phyloP scores from a whole-genome alignment of 257 asterid genomes.

The Nicotiana obtusifolia region DNA sequence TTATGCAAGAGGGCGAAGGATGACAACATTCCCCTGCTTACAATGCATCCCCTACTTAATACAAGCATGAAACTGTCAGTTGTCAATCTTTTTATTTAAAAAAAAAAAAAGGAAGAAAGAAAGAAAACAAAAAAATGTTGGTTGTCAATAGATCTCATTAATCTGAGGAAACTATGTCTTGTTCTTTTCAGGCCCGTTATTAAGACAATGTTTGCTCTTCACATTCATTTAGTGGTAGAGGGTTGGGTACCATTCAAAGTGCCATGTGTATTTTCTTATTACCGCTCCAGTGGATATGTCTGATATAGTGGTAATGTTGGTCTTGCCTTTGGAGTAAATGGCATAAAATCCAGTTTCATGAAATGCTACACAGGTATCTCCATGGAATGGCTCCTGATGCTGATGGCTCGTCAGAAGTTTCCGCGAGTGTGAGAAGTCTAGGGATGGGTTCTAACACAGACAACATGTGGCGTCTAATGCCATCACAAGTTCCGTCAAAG shows the following conservation, averaged over 20 bases:
- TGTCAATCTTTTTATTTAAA: neutral
- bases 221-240: neutral
- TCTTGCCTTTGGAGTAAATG: slow-evolving; percentile 5
- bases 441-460: slow-evolving; percentile 52
- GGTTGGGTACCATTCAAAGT: neutral
- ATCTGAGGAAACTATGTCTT: neutral
- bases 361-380: slow-evolving; percentile 44
- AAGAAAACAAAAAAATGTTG: neutral
- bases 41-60: neutral
- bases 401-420: slow-evolving; percentile 51
- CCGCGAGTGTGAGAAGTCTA: slow-evolving; percentile 35
- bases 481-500: slow-evolving; percentile 55
- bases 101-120: no score
- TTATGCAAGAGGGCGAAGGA: neutral
- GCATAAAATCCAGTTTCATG: slow-evolving; percentile 5
- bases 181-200: neutral
- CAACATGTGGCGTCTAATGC: slow-evolving; percentile 51
- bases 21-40: neutral
- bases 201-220: neutral
- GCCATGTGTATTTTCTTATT: neutral
- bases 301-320: neutral
- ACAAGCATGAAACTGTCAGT: neutral
- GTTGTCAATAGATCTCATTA: neutral
- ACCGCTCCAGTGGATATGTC: neutral
- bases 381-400: slow-evolving; percentile 46